A percentile compares a stretch with the other conserved stretches of the same genome.
These are phyloP conservation scores for Penicillium concentricum DNA, from an alignment of 2,329 filamentous ascomycete genomes.

Conservation along the genomic window DNA sequence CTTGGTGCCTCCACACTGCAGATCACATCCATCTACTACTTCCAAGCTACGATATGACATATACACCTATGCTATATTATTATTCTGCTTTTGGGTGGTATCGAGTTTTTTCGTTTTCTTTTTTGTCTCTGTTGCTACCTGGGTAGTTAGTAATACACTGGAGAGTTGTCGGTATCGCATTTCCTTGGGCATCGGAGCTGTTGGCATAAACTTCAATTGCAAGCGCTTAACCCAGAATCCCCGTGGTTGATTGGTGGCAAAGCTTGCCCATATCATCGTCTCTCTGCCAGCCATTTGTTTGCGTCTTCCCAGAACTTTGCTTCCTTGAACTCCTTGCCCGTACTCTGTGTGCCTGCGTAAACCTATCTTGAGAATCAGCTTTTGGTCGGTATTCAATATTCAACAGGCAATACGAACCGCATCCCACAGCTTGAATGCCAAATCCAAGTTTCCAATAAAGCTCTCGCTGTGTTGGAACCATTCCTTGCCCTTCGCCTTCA, in stretches of 20 bases:
- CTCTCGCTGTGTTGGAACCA: constrained; percentile 63
- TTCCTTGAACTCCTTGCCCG: constrained; percentile 53
- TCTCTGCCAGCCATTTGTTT: constrained; percentile 56
- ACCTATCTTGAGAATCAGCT: constrained; percentile 44
- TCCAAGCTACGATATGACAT: neutral
- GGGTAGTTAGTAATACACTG: constrained; percentile 26
- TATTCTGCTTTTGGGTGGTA: neutral
- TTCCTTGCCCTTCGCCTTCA: constrained; percentile 54
- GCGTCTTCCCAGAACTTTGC: constrained; percentile 58
- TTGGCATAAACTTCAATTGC: constrained; percentile 8
- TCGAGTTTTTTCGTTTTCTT: constrained; percentile 1
- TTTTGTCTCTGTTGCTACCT: constrained; percentile 7
- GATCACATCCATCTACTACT: constrained; percentile 10
- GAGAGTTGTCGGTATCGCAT: constrained; percentile 14
- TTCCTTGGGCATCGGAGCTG: neutral
- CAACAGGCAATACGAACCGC: constrained; percentile 49
- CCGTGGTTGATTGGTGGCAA: constrained; percentile 2
- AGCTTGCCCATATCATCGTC: constrained; percentile 31
- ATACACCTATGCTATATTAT: neutral
- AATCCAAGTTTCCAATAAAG: constrained; percentile 57
- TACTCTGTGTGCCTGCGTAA: constrained; percentile 57
- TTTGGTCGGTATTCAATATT: neutral
- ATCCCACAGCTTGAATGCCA: constrained; percentile 64
- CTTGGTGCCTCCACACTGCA: constrained; percentile 28
- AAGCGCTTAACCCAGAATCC: constrained; percentile 12